Conservation (phyloP, 306 rosid genomes). For the Erythrophleum fordii region DNA sequence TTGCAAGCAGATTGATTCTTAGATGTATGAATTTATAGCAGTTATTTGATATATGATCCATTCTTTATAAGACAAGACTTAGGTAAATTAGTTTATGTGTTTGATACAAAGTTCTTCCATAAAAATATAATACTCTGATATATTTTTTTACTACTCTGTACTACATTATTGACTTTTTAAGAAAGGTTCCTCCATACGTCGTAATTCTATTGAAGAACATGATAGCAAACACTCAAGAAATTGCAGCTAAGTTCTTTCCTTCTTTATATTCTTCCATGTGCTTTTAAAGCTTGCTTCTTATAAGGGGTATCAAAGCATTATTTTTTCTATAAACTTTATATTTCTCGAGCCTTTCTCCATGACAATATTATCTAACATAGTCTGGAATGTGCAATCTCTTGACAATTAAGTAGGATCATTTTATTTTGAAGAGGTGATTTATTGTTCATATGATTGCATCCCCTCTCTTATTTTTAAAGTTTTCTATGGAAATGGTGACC, state of each 20-base stretch:
- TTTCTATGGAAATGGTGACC: slow-evolving; percentile 13
- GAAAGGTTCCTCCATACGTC: too few species aligned
- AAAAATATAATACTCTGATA: neutral
- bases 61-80: neutral
- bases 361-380: neutral
- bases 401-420: neutral
- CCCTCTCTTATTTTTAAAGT: neutral
- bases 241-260: neutral
- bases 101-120: neutral
- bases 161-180: neutral
- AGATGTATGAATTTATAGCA: neutral
- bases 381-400: slow-evolving; percentile 16
- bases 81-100: neutral
- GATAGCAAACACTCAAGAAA: neutral
- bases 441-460: slow-evolving; percentile 13
- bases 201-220: neutral
- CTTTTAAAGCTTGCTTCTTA: neutral
- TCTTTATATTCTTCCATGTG: neutral
- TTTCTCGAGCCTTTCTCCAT: neutral
- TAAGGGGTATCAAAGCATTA: neutral
- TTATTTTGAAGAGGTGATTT: slow-evolving; percentile 24
- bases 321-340: neutral
- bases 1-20: slow-evolving; percentile 5
- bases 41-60: neutral
- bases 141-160: neutral